Evolutionary conservation across 1,284 basidiomycete species (phyloP), one percentile per base, ranked within the genome.

Genomic region (Sparassis latifolia): DNA sequence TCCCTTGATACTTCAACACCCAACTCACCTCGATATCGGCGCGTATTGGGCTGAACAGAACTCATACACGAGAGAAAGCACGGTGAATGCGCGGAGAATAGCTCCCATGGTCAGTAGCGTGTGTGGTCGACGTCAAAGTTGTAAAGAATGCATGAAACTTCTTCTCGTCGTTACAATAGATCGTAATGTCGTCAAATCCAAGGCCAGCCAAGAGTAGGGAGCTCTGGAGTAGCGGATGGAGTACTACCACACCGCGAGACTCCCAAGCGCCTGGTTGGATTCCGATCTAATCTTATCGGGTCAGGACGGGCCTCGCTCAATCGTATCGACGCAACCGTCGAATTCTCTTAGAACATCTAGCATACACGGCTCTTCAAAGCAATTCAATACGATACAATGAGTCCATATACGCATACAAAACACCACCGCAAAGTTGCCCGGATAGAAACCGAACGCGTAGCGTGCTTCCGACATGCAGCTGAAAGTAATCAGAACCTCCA

Each of bases 91-190:
- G 44, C 52, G 47, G 43, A 48, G 49, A 35, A 55, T 20, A 32
- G 52, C 42, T 37, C 39, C 10, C 48, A 20, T 20, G 20, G 20
- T 20, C 20, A 20, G 20, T 20, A 20, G 20, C 20, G 20, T 20
- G 20, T 20, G 20, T 20, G 33, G 52, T 54, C 52, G 49, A 53
- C 52, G 54, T 49, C 42, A 33, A 48, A 32, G 44, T 47, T 50
- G 53, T 45, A 37, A 53, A 50, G 48, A 49, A 56, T 53, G 58
- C 58, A 62, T 59, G 39, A 12, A 50, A 37, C 43, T 49, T 42
- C 20, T 20, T 20, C 20, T 2, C 10, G 40, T 53, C 38, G 51
- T 52, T 29, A 29, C 28, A 31, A 33, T 47, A 39, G 52, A 44
- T 7, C 43, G 10, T 9, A 40, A 29, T 38, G 30, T 47, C 45